Evolutionary conservation across 2,329 filamentous ascomycete species (phyloP).

Genomic region (Periconia macrospinosa): DNA sequence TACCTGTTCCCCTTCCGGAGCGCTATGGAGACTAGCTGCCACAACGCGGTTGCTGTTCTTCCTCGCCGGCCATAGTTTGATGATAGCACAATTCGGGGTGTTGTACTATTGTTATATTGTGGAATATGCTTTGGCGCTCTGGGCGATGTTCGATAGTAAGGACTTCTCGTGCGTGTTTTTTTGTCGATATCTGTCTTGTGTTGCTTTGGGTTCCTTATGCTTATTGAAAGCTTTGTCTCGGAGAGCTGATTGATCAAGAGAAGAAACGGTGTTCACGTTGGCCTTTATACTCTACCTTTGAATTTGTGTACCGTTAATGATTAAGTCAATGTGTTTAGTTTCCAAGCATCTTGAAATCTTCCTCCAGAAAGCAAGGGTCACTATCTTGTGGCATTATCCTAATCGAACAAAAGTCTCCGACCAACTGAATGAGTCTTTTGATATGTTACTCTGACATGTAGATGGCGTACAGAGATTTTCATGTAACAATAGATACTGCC

Average conservation of each 20-base stretch:
- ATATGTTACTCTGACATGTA: not conserved
- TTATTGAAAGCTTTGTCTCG: not conserved
- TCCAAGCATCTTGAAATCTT: not conserved
- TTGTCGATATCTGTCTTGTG: not conserved
- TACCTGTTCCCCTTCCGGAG: not conserved
- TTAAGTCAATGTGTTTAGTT: too few species aligned
- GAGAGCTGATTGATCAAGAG: not conserved
- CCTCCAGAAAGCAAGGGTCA: not conserved
- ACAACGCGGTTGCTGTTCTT: conserved; percentile 6
- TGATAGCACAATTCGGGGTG: not conserved
- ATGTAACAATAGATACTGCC: not conserved
- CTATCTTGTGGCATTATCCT: not conserved
- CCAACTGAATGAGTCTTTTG: not conserved
- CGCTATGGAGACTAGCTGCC: conserved; percentile 1
- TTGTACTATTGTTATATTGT: not conserved
- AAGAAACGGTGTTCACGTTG: not conserved
- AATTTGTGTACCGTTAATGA: too few species aligned
- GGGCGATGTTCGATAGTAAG: not conserved
- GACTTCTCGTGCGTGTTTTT: not conserved
- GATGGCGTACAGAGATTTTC: not conserved
- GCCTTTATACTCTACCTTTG: too few species aligned
- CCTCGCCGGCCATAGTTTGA: not conserved
- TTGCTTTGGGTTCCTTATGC: not conserved
- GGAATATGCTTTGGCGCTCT: not conserved
- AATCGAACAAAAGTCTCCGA: not conserved